Evolutionary conservation across 352 stramenopile genomes (phyloP).

Genomic region (Phytophthora fragariaefolia): DNA sequence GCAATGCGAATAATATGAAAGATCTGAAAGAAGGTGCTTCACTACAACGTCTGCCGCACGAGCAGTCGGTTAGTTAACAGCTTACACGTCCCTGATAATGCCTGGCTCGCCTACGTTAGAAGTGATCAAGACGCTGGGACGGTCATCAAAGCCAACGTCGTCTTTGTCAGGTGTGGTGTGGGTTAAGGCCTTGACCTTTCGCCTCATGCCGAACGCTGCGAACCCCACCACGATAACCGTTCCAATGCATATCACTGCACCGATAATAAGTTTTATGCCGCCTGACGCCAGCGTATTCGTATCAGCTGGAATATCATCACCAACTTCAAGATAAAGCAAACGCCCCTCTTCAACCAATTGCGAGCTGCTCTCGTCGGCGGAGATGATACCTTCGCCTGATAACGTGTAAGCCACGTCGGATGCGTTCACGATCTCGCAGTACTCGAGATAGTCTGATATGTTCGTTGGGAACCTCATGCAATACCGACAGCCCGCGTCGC

Average conservation of each 20-base stretch:
- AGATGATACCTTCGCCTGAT: conserved; percentile 8
- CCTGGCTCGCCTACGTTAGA: conserved; percentile 29
- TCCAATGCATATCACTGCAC: conserved; percentile 16
- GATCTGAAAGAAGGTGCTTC: background rate
- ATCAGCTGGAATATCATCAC: conserved; percentile 5
- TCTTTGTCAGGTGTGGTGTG: conserved; percentile 11
- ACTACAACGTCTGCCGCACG: background rate
- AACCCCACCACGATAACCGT: conserved; percentile 17
- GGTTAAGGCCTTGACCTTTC: conserved; percentile 5
- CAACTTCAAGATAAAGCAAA: background rate
- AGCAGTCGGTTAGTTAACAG: too few species aligned
- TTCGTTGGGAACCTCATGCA: conserved; percentile 40
- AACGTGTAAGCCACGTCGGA: conserved; percentile 19
- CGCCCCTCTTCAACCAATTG: conserved; percentile 1
- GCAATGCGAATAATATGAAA: too few species aligned
- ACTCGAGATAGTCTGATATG: conserved; percentile 34
- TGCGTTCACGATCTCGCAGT: conserved; percentile 30
- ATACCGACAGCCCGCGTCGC: conserved; percentile 33
- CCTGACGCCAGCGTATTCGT: background rate
- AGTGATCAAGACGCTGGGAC: conserved; percentile 22
- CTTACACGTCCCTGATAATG: conserved; percentile 27
- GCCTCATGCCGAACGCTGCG: conserved; percentile 19
- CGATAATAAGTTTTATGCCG: background rate
- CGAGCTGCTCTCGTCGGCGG: background rate
- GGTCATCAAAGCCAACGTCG: conserved; percentile 15